A percentile compares a stretch with the other conserved stretches of the same genome.
phyloP scores from a whole-genome alignment of 208 protist species.

The Acanthamoeba castellanii region DNA sequence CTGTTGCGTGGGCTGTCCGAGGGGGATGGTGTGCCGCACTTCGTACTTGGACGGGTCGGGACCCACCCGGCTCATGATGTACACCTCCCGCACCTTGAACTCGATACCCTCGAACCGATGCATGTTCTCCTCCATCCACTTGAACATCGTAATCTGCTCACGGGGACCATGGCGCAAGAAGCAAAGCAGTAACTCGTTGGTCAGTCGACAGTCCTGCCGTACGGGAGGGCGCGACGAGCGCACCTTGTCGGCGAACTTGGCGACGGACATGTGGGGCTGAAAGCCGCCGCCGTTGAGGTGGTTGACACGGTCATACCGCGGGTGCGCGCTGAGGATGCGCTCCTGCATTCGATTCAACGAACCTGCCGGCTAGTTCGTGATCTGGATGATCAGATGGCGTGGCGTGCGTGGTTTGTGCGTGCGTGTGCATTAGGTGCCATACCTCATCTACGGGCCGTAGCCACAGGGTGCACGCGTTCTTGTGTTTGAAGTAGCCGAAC shows the following conservation, averaged over 20 bases:
- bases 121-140: constrained; percentile 8
- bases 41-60: background rate
- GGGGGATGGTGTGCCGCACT: background rate
- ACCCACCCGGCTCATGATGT: constrained; percentile 18
- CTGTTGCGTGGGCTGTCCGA: background rate
- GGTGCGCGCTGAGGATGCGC: constrained; percentile 11
- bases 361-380: background rate
- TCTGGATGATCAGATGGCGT: background rate
- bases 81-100: background rate
- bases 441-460: background rate
- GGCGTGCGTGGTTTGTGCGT: background rate
- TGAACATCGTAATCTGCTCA: background rate
- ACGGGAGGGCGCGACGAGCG: background rate
- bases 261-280: background rate
- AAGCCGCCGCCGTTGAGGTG: background rate
- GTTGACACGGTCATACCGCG: background rate
- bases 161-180: background rate
- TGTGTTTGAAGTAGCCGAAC: background rate
- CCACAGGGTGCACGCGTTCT: background rate
- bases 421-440: background rate
- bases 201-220: no score
- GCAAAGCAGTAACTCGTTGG: no score
- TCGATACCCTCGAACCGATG: background rate
- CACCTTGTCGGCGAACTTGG: background rate
- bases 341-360: background rate